Evolutionary conservation across 2,329 filamentous ascomycete genomes (phyloP), one percentile per base, ranked within the genome.

Genomic region (Cladosporium colombiae): DNA sequence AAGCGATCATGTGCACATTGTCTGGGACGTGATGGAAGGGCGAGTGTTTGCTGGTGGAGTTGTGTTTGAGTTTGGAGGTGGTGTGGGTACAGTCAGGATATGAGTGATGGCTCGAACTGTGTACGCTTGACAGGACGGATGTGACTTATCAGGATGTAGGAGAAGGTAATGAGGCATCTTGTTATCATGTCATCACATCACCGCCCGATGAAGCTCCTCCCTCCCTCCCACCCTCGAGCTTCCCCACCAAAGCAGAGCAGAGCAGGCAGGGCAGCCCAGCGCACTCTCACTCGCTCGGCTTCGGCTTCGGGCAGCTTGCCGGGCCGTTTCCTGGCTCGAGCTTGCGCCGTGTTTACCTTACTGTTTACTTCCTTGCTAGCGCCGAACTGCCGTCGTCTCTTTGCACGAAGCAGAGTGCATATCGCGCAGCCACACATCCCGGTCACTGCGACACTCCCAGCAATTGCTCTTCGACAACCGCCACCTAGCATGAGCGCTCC

Each of bases 1-100:
- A 52, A 23, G 60, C 61, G 50, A 56, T 63, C 61, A 63, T 63
- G 61, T 63, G 61, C n/a, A 56, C 61, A 63, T 63, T 63, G 61
- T 63, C 50, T 55, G 23, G 18, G 33, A 25, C n/a, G 29, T 52
- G 40, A 18, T 40, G 11, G 25, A 25, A 31, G 29, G 50, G 25
- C 10, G 33, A 44, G 11, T 63, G 50, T 56, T 63, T 63, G 61
- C 33, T 63, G 25, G 59, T 52, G 44, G n/a, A n/a, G n/a, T n/a
- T 52, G 23, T 56, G 61, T 55, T 29, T 56, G 61, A 33, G 35
- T 18, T 46, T 56, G 35, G 40, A 16, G 21, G 23, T 16, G 6
- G 18, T 8, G n/a, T 56, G 25, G 21, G 33, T 5, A 56, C 18
- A 21, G 53, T 33, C 11, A 23, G n/a, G 7, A 46, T 11, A 46